A percentile compares a stretch with the other conserved stretches of the same genome.
Evolutionary conservation across 148 eudicot species (phyloP).

Genomic region (Simmondsia chinensis): DNA sequence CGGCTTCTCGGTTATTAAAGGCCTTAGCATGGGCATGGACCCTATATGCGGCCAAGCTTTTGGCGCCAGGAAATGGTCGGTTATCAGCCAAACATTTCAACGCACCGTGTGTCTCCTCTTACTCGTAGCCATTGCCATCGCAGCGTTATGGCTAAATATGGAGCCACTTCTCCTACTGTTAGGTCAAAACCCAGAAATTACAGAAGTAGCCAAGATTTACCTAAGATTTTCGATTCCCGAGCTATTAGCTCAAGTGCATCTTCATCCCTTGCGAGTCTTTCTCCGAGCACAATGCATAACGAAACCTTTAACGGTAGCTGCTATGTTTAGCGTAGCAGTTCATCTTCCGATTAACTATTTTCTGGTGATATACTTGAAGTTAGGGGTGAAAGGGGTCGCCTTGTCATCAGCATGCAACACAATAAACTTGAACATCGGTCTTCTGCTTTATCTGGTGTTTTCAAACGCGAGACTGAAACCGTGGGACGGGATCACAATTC

Average conservation of each 20-base stretch:
- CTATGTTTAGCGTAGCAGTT: conserved; percentile 33
- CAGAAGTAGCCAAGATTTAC: conserved; percentile 49
- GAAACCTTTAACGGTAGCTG: conserved; percentile 41
- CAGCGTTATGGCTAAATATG: conserved; percentile 66
- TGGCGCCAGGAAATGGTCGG: conserved; percentile 60
- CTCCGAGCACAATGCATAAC: conserved; percentile 59
- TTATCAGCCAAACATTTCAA: conserved; percentile 60
- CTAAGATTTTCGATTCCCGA: conserved; percentile 66
- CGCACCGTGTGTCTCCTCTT: conserved; percentile 58
- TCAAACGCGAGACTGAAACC: conserved; percentile 40
- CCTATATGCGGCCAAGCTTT: conserved; percentile 89
- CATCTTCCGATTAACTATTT: conserved; percentile 64
- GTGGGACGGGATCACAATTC: conserved; percentile 41
- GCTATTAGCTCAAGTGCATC: conserved; percentile 50
- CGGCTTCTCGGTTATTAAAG: conserved; percentile 83
- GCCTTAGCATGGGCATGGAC: conserved; percentile 85
- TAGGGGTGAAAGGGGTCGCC: conserved; percentile 73
- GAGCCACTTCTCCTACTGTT: conserved; percentile 43
- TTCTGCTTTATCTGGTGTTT: conserved; percentile 32
- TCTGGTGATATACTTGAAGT: conserved; percentile 35
- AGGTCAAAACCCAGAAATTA: conserved; percentile 62
- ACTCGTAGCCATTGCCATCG: conserved; percentile 36
- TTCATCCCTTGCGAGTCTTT: conserved; percentile 54
- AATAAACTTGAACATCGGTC: conserved; percentile 47
- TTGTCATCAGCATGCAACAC: conserved; percentile 54